These are phyloP conservation scores for Aquanectria penicillioides DNA, from an alignment of 2,329 filamentous ascomycete species.

Conservation along the genomic window DNA sequence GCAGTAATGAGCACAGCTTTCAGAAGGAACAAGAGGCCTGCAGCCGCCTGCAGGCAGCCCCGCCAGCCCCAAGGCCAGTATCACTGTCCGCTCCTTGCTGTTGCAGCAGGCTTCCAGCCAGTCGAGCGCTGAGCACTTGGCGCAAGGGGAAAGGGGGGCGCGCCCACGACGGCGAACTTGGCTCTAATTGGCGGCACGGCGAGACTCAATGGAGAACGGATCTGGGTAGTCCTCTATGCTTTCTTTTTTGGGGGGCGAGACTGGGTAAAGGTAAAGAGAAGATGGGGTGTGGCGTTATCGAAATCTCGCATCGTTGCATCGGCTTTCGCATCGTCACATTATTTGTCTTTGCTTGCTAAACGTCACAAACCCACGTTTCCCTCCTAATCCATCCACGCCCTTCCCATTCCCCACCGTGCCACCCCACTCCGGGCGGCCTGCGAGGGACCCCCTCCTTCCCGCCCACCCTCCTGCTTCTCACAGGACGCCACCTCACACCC, in stretches of 20 bases:
- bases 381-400: not conserved
- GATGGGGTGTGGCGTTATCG: slow-evolving; percentile 11
- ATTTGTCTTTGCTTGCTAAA: slow-evolving; percentile 20
- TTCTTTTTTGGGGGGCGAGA: slow-evolving; percentile 1
- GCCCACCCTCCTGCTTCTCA: slow-evolving; percentile 6
- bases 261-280: not conserved
- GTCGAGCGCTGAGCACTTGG: slow-evolving; percentile 28
- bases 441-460: slow-evolving; percentile 6
- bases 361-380: slow-evolving; percentile 23
- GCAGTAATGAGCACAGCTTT: slow-evolving; percentile 9
- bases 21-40: not conserved
- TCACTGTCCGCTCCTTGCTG: slow-evolving; percentile 15
- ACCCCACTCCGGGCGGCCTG: not conserved
- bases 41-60: slow-evolving; percentile 31
- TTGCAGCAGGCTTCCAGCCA: slow-evolving; percentile 30
- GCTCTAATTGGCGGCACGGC: slow-evolving; percentile 15
- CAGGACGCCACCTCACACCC: slow-evolving; percentile 19
- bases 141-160: slow-evolving; percentile 34
- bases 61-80: slow-evolving; percentile 3
- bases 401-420: not conserved
- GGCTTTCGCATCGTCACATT: slow-evolving; percentile 16
- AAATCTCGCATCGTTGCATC: slow-evolving; percentile 20
- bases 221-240: not conserved
- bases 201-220: not conserved
- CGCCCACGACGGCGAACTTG: not conserved